Percentiles rank a stretch among this genome's conserved stretches.
Evolutionary conservation across 2,329 filamentous ascomycete species (phyloP).

Genomic region (Berkeleyomyces rouxiae): DNA sequence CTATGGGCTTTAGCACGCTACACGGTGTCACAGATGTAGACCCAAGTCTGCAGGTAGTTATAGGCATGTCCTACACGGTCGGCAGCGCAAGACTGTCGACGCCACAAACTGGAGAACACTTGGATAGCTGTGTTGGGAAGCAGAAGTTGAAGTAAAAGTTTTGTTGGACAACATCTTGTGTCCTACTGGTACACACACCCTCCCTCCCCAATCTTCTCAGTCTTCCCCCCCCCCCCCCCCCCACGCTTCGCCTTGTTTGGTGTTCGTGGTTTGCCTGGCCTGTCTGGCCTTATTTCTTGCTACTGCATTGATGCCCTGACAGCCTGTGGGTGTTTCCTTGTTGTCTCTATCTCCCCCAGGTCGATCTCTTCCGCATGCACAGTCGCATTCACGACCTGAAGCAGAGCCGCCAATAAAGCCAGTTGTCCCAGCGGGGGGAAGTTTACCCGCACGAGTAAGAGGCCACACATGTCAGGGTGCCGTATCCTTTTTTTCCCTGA

Average conservation of each 20-base stretch:
- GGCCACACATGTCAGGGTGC: not conserved
- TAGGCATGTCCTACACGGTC: too few species aligned
- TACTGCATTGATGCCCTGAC: not conserved
- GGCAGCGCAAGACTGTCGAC: not conserved
- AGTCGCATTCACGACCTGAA: not conserved
- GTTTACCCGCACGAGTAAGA: not conserved
- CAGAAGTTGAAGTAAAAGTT: not conserved
- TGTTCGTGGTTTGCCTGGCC: not conserved
- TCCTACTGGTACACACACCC: not conserved
- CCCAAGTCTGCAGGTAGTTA: not conserved
- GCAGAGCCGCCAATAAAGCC: not conserved
- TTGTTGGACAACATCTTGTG: not conserved
- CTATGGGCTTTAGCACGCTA: not conserved
- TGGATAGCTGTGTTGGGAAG: not conserved
- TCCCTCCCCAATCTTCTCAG: not conserved
- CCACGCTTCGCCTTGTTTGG: not conserved
- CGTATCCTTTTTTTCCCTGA: not conserved
- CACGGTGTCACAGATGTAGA: not conserved
- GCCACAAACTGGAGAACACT: not conserved
- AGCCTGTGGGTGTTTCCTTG: not conserved
- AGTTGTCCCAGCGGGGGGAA: not conserved
- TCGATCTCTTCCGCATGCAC: not conserved
- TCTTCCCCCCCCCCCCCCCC: not conserved
- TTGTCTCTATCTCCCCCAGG: not conserved
- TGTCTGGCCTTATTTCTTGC: not conserved